These are phyloP conservation scores for Yamadazyma trypodendri DNA, from an alignment of 1,139 yeast species.

Conservation along the genomic window DNA sequence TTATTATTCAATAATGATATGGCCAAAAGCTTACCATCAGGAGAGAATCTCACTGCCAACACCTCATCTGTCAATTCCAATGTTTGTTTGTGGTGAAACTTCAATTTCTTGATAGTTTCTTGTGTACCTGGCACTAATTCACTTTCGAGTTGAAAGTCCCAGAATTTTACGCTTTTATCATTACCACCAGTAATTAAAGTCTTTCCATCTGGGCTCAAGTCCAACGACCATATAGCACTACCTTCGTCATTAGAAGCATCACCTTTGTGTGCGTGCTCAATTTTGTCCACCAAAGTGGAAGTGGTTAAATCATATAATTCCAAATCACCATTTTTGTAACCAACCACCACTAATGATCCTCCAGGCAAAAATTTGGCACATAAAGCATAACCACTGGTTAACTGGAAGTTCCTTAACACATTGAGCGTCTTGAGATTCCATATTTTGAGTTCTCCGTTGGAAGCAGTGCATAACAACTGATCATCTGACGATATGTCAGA, in stretches of 20 bases:
- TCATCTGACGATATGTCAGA: conserved; percentile 85
- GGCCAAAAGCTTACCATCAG: conserved; percentile 75
- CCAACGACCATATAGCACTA: conserved; percentile 90
- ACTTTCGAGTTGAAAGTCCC: conserved; percentile 74
- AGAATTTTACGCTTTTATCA: conserved; percentile 84
- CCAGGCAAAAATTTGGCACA: conserved; percentile 87
- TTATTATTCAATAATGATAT: conserved; percentile 87
- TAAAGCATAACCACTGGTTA: conserved; percentile 83
- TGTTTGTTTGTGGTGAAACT: conserved; percentile 71
- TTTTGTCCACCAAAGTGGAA: conserved; percentile 67
- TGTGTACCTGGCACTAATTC: conserved; percentile 71
- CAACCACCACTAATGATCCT: conserved; percentile 82
- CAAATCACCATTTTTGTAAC: conserved; percentile 83
- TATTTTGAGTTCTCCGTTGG: conserved; percentile 83
- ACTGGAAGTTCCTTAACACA: conserved; percentile 73
- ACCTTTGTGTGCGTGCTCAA: conserved; percentile 65
- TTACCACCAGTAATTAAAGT: conserved; percentile 90
- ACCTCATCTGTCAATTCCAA: conserved; percentile 86
- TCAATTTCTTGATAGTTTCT: conserved; percentile 52
- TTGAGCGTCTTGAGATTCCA: conserved; percentile 78
- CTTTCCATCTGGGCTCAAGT: conserved; percentile 82
- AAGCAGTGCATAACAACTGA: conserved; percentile 80
- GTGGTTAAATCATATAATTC: conserved; percentile 86
- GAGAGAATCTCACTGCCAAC: conserved; percentile 76
- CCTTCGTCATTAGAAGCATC: conserved; percentile 34